A percentile compares a stretch with the other conserved stretches of the same genome.
phyloP scores from a whole-genome alignment of 1,284 basidiomycete genomes.

The Apiotrichum siamense region DNA sequence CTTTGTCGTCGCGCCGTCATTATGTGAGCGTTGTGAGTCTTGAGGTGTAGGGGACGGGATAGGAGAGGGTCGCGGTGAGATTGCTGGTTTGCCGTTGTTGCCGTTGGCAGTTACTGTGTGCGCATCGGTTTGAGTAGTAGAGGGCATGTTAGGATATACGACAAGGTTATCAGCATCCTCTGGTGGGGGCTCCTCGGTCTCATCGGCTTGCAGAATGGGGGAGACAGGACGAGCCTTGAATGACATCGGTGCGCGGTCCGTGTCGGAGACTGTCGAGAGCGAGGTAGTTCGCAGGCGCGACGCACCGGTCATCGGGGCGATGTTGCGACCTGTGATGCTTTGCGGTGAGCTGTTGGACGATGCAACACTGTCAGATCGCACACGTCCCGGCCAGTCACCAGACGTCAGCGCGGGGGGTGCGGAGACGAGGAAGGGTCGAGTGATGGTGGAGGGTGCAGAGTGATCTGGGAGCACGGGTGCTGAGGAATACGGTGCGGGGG shows the following conservation, averaged over 20 bases:
- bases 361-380: constrained; percentile 9
- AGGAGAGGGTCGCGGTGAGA: neutral
- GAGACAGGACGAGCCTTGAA: neutral
- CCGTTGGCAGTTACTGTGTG: too few species aligned
- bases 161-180: constrained; percentile 9
- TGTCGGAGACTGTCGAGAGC: neutral
- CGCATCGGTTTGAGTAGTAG: too few species aligned
- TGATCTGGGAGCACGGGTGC: constrained; percentile 4
- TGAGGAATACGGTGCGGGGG: neutral
- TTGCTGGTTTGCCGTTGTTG: neutral
- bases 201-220: neutral
- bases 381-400: constrained; percentile 15
- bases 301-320: constrained; percentile 12
- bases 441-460: constrained; percentile 3
- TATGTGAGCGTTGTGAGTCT: neutral
- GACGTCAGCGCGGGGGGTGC: constrained; percentile 34
- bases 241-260: neutral
- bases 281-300: constrained; percentile 37
- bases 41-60: neutral
- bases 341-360: constrained; percentile 1
- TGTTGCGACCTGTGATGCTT: neutral
- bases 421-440: constrained; percentile 29
- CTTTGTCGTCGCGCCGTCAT: too few species aligned
- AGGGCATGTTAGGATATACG: too few species aligned
- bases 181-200: constrained; percentile 22